Base-by-base conservation (phyloP, 352 stramenopile species). In the Elongisporangium senticosum region DNA sequence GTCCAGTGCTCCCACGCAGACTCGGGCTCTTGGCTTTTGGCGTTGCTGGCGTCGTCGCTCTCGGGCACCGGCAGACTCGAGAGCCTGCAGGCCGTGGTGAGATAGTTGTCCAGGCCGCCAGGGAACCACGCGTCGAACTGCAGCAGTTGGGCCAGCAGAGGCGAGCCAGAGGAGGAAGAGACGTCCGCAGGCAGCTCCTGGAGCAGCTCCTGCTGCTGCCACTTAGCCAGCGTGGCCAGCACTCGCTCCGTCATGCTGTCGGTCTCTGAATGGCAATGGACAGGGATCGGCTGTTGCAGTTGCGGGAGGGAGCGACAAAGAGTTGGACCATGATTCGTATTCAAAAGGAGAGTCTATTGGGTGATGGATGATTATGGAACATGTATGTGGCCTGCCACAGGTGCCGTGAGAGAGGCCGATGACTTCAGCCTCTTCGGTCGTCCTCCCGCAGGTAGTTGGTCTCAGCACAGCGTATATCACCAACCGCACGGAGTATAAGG, bases 391-490 rank as follows among this genome's bases (percentile, higher is more conserved):
- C 33, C 56, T 84, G 64, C 75, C 63, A 68, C 70, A 71, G 47
- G 55, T 72, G 68, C 23, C 7, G 28, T 26, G 49, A 26, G 39
- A 53, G 51, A 61, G 62, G 52, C 50, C 22, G 33, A 39, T 59
- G n/a, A 22, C 50, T 21, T 26, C 54, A 7, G 48, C 55, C 17
- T 20, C 51, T 65, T 55, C 37, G 48, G 49, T 56, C 50, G 72
- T 78, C 60, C 72, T 74, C 69, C 61, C 63, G 65, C 69, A 83
- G 56, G 68, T 62, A 49, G 52, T 75, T 63, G 65, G 59, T 90
- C 55, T 90, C 59, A 85, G 79, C 81, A 90, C 78, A 83, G 79
- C 81, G 78, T 90, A 90, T 90, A 90, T 86, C 78, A 87, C 71
- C 61, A 69, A 62, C 68, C 63, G 60, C 71, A 86, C 64, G 56